Evolutionary conservation across 75 land plant species (phyloP), one percentile per base, ranked within the genome.

Genomic region (Pinus albicaulis): DNA sequence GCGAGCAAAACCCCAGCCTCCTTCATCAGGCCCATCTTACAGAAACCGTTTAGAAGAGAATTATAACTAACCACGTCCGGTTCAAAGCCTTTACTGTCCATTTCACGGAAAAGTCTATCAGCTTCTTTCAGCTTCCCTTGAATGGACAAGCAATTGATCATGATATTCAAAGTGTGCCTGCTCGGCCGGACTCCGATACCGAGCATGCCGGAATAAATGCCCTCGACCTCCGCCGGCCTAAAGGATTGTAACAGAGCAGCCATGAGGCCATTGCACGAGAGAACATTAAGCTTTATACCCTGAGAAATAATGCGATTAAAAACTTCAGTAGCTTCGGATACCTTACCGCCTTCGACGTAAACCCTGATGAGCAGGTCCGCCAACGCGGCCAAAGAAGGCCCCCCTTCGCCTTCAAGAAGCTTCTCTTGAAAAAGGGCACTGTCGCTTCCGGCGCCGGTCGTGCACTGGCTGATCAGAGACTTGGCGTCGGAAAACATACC

Each of bases 1-100:
- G 59, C 20, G 77, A 93, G 75, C 76, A 91, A 77, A 65, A 52
- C 81, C 72, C 80, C 13, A 13, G 86, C 93, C 79, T 83, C 82
- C 59, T 75, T 61, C 70, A 87, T 78, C 72, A 78, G 53, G 16
- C 85, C 86, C 72, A 59, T 84, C 75, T 88, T 88, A 57, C 78
- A 83, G 62, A 88, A 80, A 4, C 74, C 86, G 73, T 80, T 72
- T 23, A 88, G 76, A 55, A 90, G 74, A 2, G 82, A 80, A 77
- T 87, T 88, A 70, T 85, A 85, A 52, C 74, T 90, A n/a, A 85
- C 79, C 59, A 41, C 78, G 73, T 90, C 87, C 12, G 92, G 85
- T 20, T 3, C 3, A 64, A 84, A 80, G 20, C 79, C 83, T 71
- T 41, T 73, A 0, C 70, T 70, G 55, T 38, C 76, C 92, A 91